Percentiles rank a stretch among this genome's conserved stretches.
Conservation (phyloP, 805 yeast species). For the Kregervanrija delftensis region DNA sequence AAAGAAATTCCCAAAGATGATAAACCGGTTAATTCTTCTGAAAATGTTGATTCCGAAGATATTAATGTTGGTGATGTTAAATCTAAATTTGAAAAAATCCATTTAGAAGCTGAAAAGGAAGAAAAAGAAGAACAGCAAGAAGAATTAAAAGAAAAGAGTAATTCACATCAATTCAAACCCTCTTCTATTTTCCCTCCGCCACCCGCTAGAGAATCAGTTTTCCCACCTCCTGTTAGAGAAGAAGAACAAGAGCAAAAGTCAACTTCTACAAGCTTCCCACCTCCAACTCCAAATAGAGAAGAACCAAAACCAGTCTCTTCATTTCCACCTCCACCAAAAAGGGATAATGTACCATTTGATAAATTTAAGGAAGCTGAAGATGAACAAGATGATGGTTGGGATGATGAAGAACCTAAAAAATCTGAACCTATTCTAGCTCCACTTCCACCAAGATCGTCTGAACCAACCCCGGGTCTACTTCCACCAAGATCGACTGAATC, state of each 20-base stretch:
- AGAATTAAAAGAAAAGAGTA: conserved; percentile 11
- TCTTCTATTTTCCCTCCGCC: conserved; percentile 15
- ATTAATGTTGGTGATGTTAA: conserved; percentile 28
- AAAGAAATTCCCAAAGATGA: conserved; percentile 32
- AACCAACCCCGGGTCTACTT: conserved; percentile 10
- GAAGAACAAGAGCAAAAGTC: neutral
- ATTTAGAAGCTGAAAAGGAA: conserved; percentile 19
- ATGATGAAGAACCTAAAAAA: conserved; percentile 14
- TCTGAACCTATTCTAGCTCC: conserved; percentile 20
- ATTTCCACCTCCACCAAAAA: conserved; percentile 18
- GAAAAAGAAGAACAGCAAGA: conserved; percentile 21
- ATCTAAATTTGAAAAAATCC: conserved; percentile 24
- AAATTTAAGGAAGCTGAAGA: conserved; percentile 19
- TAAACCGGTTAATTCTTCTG: conserved; percentile 25
- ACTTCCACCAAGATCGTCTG: conserved; percentile 15
- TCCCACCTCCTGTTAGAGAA: conserved; percentile 8
- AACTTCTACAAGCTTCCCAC: conserved; percentile 8
- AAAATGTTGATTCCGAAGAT: conserved; percentile 17
- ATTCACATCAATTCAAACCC: neutral
- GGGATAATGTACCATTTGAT: conserved; percentile 9
- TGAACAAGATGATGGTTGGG: conserved; percentile 7
- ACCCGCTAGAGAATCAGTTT: conserved; percentile 15
- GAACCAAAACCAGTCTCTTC: neutral
- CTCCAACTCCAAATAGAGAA: conserved; percentile 2
- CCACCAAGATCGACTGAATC: conserved; percentile 8